A percentile compares a stretch with the other conserved stretches of the same genome.
Evolutionary conservation across 2,329 filamentous ascomycete genomes (phyloP).

Genomic region (Fusarium irregulare): DNA sequence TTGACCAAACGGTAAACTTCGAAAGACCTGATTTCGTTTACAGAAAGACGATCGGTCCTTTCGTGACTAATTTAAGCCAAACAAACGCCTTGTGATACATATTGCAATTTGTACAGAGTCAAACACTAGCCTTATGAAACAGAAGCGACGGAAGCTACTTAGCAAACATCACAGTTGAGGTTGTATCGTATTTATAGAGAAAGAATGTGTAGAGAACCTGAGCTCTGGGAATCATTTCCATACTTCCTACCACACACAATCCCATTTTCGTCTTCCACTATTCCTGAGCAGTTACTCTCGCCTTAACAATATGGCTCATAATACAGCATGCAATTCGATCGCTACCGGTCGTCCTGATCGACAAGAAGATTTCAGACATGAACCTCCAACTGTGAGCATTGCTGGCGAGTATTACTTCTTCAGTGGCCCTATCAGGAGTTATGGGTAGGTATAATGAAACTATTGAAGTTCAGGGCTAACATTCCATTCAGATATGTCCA

Average conservation of each 20-base stretch:
- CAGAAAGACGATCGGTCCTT: constrained; percentile 27
- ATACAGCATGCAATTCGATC: background rate
- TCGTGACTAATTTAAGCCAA: background rate
- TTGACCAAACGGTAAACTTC: background rate
- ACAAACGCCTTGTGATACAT: constrained; percentile 23
- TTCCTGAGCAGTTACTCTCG: background rate
- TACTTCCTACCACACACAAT: background rate
- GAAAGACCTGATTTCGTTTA: background rate
- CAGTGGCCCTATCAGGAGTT: constrained; percentile 33
- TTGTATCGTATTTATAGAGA: too few species aligned
- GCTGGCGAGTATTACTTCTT: constrained; percentile 38
- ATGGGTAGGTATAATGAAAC: constrained; percentile 19
- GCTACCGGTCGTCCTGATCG: background rate
- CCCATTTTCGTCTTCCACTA: background rate
- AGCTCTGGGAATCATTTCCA: background rate
- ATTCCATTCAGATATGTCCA: constrained; percentile 12
- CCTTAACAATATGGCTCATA: background rate
- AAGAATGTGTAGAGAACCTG: background rate
- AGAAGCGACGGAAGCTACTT: background rate
- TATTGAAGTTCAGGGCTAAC: background rate
- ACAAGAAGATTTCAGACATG: constrained; percentile 22
- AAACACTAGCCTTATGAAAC: constrained; percentile 23
- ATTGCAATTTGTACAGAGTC: background rate
- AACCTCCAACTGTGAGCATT: constrained; percentile 34
- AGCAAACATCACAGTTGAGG: background rate